A percentile compares a stretch with the other conserved stretches of the same genome.
phyloP scores from a whole-genome alignment of 345 rosid genomes.

The Lumnitzera racemosa region DNA sequence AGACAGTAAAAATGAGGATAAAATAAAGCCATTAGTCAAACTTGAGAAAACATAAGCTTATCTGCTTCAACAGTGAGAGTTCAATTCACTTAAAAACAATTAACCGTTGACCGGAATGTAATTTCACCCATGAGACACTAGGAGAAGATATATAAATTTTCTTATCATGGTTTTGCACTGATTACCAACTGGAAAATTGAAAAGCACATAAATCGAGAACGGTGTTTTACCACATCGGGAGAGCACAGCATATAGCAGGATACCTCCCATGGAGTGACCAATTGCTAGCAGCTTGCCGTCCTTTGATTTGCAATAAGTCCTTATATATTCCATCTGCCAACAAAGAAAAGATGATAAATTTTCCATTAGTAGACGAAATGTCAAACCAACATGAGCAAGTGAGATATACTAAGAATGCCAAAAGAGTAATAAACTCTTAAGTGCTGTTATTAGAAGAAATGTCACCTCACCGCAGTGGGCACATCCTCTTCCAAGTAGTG shows the following conservation, averaged over 20 bases:
- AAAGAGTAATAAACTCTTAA: background rate
- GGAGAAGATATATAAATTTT: too few species aligned
- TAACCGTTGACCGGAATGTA: background rate
- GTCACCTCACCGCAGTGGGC: constrained; percentile 92
- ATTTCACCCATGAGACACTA: too few species aligned
- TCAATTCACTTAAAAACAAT: background rate
- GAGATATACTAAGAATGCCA: background rate
- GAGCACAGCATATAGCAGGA: constrained; percentile 73
- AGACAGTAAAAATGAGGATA: too few species aligned
- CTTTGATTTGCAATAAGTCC: constrained; percentile 42
- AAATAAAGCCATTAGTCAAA: too few species aligned
- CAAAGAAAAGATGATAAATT: background rate
- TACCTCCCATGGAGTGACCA: constrained; percentile 99
- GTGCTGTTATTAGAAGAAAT: constrained; percentile 13
- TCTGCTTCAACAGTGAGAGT: background rate
- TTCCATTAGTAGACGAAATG: background rate
- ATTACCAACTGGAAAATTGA: too few species aligned
- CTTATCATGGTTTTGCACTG: too few species aligned
- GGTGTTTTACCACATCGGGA: constrained; percentile 46
- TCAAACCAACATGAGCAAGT: background rate
- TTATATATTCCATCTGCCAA: constrained; percentile 78
- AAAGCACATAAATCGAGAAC: background rate
- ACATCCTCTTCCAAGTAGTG: constrained; percentile 74
- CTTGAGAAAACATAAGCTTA: too few species aligned
- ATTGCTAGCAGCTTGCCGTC: constrained; percentile 73